phyloP scores from a whole-genome alignment of 192 early-diverging fungal genomes.

The Backusella australiensis region DNA sequence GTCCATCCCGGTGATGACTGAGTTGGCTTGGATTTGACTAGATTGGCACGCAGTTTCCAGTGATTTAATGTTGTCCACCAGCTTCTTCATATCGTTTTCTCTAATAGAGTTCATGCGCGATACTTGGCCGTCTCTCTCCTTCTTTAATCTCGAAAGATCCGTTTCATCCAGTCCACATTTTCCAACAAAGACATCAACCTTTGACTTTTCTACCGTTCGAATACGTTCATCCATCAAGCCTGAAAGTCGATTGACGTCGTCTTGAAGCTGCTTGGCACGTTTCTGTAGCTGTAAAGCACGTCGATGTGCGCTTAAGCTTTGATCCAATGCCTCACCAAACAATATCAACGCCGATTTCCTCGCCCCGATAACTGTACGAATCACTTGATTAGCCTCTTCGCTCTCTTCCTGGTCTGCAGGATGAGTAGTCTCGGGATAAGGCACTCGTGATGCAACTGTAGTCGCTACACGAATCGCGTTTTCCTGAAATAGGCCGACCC shows the following conservation, averaged over 20 bases:
- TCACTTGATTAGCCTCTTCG: slow-evolving; percentile 25
- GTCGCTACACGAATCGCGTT: slow-evolving; percentile 22
- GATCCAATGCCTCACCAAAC: slow-evolving; percentile 32
- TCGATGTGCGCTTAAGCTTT: slow-evolving; percentile 20
- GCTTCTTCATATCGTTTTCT: slow-evolving; percentile 19
- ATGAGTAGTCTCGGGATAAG: slow-evolving; percentile 19
- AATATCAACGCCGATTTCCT: slow-evolving; percentile 19
- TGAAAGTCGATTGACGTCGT: slow-evolving; percentile 20
- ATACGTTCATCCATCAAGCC: slow-evolving; percentile 25
- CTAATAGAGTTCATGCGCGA: slow-evolving; percentile 9
- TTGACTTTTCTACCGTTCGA: neutral
- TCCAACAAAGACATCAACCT: slow-evolving; percentile 17
- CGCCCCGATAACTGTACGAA: slow-evolving; percentile 18
- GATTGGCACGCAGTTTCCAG: slow-evolving; percentile 14
- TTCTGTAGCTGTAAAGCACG: slow-evolving; percentile 26
- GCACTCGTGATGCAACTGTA: slow-evolving; percentile 22
- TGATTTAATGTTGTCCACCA: slow-evolving; percentile 6
- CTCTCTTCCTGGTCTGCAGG: slow-evolving; percentile 22
- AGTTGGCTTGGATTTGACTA: neutral
- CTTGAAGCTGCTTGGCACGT: slow-evolving; percentile 15
- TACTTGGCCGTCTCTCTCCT: slow-evolving; percentile 20
- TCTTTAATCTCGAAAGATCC: slow-evolving; percentile 21
- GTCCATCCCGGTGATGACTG: neutral
- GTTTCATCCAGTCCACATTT: slow-evolving; percentile 23
- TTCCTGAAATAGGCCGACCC: slow-evolving; percentile 22